Evolutionary conservation across 768 basidiomycete species (phyloP).

Genomic region (Pleurotus ostreatus): DNA sequence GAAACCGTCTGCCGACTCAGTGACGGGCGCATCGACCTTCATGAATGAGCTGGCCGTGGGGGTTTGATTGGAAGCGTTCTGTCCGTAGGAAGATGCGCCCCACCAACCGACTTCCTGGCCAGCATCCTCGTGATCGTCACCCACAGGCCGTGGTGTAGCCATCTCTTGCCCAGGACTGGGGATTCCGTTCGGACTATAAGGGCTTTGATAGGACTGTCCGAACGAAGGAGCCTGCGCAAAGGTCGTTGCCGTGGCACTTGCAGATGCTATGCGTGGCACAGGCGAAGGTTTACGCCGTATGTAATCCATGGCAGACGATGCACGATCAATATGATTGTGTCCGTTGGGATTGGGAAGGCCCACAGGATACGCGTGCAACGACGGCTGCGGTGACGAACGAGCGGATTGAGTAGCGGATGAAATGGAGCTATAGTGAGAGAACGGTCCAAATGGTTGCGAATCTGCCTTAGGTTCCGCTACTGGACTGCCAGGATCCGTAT

Average conservation of each 20-base stretch:
- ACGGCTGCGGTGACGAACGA: constrained; percentile 74
- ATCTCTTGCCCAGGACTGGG: constrained; percentile 28
- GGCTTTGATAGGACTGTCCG: constrained; percentile 20
- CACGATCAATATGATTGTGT: constrained; percentile 59
- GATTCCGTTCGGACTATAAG: constrained; percentile 27
- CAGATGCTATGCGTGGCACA: constrained; percentile 49
- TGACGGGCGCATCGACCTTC: constrained; percentile 36
- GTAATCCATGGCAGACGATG: constrained; percentile 78
- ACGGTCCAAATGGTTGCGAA: constrained; percentile 66
- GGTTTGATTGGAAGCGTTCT: constrained; percentile 38
- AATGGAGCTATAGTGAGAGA: constrained; percentile 91
- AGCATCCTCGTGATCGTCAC: constrained; percentile 26
- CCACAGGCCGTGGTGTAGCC: constrained; percentile 27
- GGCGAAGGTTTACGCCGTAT: constrained; percentile 52
- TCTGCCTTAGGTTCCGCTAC: constrained; percentile 35
- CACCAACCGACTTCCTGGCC: constrained; percentile 58
- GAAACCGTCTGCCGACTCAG: constrained; percentile 55
- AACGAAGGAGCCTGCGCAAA: constrained; percentile 42
- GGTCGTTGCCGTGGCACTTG: constrained; percentile 46
- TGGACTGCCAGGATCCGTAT: constrained; percentile 52
- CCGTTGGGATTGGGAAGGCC: constrained; percentile 31
- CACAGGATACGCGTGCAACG: constrained; percentile 55
- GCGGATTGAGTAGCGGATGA: constrained; percentile 76
- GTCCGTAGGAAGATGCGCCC: constrained; percentile 41
- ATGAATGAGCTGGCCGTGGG: constrained; percentile 71